A percentile compares a stretch with the other conserved stretches of the same genome.
phyloP scores from a whole-genome alignment of 2,329 filamentous ascomycete species.

The Trichophaea hybrida region DNA sequence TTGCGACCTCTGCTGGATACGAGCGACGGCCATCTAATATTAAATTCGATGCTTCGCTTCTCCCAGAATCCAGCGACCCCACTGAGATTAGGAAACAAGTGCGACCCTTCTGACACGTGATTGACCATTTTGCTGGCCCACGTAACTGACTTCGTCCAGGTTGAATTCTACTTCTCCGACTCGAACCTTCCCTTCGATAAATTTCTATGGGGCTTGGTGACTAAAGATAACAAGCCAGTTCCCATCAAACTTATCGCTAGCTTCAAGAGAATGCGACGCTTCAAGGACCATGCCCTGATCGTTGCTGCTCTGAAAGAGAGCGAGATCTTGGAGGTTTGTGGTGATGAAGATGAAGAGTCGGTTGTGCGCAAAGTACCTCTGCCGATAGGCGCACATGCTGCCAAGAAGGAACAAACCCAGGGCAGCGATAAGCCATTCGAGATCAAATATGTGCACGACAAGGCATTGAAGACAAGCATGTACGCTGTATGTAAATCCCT shows the following conservation, averaged over 20 bases:
- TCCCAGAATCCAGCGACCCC: conserved; percentile 60
- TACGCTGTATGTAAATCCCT: conserved; percentile 43
- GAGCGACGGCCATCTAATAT: conserved; percentile 38
- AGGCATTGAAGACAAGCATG: conserved; percentile 57
- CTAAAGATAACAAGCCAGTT: conserved; percentile 67
- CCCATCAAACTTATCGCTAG: conserved; percentile 60
- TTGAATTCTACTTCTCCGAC: conserved; percentile 93
- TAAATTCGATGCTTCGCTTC: conserved; percentile 55
- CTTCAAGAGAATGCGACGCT: conserved; percentile 94
- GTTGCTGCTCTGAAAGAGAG: conserved; percentile 72
- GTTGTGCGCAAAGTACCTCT: conserved; percentile 63
- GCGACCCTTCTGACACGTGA: conserved; percentile 24
- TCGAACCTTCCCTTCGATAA: conserved; percentile 80
- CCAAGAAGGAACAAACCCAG: conserved; percentile 9
- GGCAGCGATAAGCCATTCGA: conserved; percentile 41
- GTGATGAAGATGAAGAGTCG: conserved; percentile 56
- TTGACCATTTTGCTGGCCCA: not conserved
- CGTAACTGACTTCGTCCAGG: conserved; percentile 37
- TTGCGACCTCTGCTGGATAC: conserved; percentile 27
- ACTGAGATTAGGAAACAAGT: conserved; percentile 72
- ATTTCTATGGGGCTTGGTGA: conserved; percentile 68
- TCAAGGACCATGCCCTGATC: conserved; percentile 73
- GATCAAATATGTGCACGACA: conserved; percentile 44
- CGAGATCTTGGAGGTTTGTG: conserved; percentile 55
- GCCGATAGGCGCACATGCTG: conserved; percentile 37